Conservation (phyloP, 2,329 filamentous ascomycete genomes). For the Pseudocercospora ulei region DNA sequence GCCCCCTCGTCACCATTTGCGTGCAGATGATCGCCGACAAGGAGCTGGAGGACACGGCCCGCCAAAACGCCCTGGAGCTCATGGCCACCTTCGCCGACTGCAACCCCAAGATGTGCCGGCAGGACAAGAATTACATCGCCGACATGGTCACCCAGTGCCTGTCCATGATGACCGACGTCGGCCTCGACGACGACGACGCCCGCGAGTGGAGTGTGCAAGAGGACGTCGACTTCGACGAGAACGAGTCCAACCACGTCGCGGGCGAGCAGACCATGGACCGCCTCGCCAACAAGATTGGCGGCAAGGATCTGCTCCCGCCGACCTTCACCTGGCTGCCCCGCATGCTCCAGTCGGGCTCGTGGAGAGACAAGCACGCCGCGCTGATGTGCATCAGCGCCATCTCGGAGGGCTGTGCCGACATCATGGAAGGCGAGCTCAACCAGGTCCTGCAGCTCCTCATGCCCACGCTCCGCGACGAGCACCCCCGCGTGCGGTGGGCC, state of each 20-base stretch:
- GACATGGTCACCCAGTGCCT: constrained; percentile 99
- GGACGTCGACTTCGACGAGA: constrained; percentile 91
- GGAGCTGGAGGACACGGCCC: constrained; percentile 76
- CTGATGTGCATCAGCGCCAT: constrained; percentile 99
- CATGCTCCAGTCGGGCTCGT: constrained; percentile 92
- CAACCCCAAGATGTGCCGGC: constrained; percentile 86
- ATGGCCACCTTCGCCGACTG: constrained; percentile 98
- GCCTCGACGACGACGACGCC: constrained; percentile 86
- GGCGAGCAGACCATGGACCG: constrained; percentile 98
- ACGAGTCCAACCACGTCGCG: constrained; percentile 91
- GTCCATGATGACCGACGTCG: constrained; percentile 95
- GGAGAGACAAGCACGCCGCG: constrained; percentile 90
- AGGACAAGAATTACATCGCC: constrained; percentile 79
- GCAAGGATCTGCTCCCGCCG: constrained; percentile 79
- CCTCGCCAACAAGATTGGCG: constrained; percentile 91
- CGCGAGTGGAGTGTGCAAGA: constrained; percentile 87
- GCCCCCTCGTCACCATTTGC: constrained; percentile 82
- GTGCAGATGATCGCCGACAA: constrained; percentile 93
- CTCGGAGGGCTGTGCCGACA: constrained; percentile 87
- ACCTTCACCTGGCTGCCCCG: constrained; percentile 95
- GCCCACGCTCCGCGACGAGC: constrained; percentile 76
- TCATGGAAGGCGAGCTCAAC: constrained; percentile 90
- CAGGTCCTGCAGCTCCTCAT: constrained; percentile 93
- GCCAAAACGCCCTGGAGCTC: constrained; percentile 89
- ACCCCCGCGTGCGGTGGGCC: constrained; percentile 91